Percentiles rank a stretch among this genome's conserved stretches.
Evolutionary conservation across 2,329 filamentous ascomycete genomes (phyloP).

Genomic region (Sporothrix dimorphospora): DNA sequence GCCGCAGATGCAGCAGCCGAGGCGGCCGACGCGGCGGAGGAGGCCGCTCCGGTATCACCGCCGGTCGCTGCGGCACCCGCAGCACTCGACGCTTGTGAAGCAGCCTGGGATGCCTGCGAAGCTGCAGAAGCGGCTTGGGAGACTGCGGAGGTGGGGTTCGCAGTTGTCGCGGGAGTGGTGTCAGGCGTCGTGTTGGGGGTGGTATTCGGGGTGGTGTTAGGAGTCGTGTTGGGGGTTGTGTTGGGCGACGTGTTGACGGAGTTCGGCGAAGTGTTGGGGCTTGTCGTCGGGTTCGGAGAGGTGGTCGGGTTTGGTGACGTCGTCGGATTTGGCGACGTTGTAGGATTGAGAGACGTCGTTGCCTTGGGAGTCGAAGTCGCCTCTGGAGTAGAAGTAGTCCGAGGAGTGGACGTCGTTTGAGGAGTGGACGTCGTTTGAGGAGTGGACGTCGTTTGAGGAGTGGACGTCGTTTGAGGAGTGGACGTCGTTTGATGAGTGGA

Average conservation of each 20-base stretch:
- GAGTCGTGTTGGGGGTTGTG: background rate
- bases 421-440: background rate
- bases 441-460: background rate
- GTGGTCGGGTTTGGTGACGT: background rate
- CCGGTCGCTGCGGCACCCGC: background rate
- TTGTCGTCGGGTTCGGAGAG: background rate
- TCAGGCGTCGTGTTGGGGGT: background rate
- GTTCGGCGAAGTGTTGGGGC: background rate
- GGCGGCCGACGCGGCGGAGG: no score
- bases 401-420: background rate
- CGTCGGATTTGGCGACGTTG: background rate
- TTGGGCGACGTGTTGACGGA: background rate
- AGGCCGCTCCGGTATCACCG: background rate
- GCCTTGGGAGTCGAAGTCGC: background rate
- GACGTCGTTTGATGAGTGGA: no score
- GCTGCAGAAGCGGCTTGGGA: slow-evolving; percentile 7
- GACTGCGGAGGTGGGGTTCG: no score
- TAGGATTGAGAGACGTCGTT: background rate
- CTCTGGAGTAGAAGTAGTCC: background rate
- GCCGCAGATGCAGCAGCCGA: no score
- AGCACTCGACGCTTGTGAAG: background rate
- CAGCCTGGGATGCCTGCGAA: slow-evolving; percentile 11
- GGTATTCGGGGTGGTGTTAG: background rate
- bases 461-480: no score
- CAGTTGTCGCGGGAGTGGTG: no score